Base-by-base conservation (phyloP, 306 rosid species). In the Pyrus pyrifolia region DNA sequence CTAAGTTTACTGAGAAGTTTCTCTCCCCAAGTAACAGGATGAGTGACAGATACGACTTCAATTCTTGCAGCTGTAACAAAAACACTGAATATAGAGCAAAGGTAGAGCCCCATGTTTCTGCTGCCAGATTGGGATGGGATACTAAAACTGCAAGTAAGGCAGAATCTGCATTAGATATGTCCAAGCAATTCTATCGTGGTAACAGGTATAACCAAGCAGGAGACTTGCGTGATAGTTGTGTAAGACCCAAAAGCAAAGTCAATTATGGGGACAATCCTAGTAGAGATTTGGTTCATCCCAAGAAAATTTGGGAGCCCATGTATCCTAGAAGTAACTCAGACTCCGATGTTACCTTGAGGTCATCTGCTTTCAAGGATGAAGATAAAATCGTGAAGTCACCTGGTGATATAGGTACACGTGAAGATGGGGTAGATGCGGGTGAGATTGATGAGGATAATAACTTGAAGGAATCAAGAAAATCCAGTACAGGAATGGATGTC, bases 281-380 rank as follows among this genome's bases (percentile, higher is more conserved):
- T 68, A 85, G 85, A 85, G 97, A 95, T 72, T 79, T 80, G 76
- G 84, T 82, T 83, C 88, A 91, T 73, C 70, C 94, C 27, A 93
- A 89, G 85, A 93, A 88, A 84, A 96, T 89, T 61, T 96, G 99
- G 99, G 99, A 96, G 82, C 98, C 98, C 72, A 60, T 81, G 84
- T 87, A 88, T 85, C 86, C 82, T 58, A 76, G 83, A 64, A 91
- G 90, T 79, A 89, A 77, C 84, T 91, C 97, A 67, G 97, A 90
- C 70, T 86, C 93, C 44, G 89, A 92, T 81, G 88, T 87, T 83
- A 76, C 80, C 61, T 75, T 81, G 85, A 80, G 81, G 71, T 86
- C 86, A 62, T 75, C 87, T 66, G 70, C 77, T 78, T 80, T 35
- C 51, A 81, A 86, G 82, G 82, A 75, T 62, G 85, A 82, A 70